Evolutionary conservation across 2,329 filamentous ascomycete species (phyloP), one percentile per base, ranked within the genome.

Genomic region (Fusarium algeriense): DNA sequence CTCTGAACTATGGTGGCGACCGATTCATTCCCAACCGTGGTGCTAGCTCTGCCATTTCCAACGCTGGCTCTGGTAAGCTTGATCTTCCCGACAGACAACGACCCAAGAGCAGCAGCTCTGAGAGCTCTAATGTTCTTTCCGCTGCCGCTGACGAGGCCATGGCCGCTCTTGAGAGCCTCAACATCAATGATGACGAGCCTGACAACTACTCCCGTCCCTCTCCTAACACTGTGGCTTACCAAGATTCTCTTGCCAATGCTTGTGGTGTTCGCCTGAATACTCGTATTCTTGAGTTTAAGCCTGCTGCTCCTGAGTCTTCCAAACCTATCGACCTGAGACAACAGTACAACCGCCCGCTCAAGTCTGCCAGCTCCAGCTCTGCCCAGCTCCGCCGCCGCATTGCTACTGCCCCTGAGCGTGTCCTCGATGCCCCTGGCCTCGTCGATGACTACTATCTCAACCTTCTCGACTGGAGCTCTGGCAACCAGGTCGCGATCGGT

Each of bases 361-460:
- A 94, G 87, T 86, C 93, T 23, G 87, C 91, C 69, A 91, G 86
- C 69, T 86, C 92, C 28, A 87, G 88, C 77, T 91, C 93, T 52
- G 93, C 95, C 35, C 94, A 98, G 81, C 94, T 94, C 83, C 91
- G 95, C 73, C 93, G 96, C 70, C 93, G 95, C 76, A 94, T 99
- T 65, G 92, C 96, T 57, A 98, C 96, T 11, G 94, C 95, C 15
- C 96, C 96, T 14, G 96, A 99, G 83, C 93, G 96, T 72, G 96
- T 99, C 17, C 89, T 99, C 30, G 96, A 99, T 82, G 96, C 96
- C 7, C 96, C 96, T 9, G 96, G 95, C 60, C 90, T 99, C 57
- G 92, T 98, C 68, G 96, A 99, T 78, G 96, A 99, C 85, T 99
- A 98, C 88, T 99, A 99, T 82, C 92, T 99, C 76, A 99, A 99